Percentiles rank a stretch among this genome's conserved stretches.
Evolutionary conservation across 352 stramenopile genomes (phyloP).

Genomic region (Globisporangium camurandrum): DNA sequence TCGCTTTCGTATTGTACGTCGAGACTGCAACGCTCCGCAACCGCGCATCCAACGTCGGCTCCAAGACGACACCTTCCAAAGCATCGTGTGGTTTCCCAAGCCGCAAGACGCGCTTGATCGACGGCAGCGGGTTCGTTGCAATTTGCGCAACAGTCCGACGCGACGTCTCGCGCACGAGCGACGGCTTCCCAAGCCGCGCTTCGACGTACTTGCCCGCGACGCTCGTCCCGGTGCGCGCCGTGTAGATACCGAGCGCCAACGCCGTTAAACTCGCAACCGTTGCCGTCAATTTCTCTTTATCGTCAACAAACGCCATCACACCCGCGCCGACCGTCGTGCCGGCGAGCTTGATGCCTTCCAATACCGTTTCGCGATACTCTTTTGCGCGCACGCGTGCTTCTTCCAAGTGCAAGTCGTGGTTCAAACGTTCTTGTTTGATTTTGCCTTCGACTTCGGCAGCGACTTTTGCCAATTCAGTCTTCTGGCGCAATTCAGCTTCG

Average conservation of each 20-base stretch:
- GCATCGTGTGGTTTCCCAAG: constrained; percentile 88
- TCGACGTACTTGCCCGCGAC: constrained; percentile 95
- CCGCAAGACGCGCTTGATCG: constrained; percentile 84
- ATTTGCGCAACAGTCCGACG: constrained; percentile 80
- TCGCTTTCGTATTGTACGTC: constrained; percentile 98
- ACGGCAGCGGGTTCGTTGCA: constrained; percentile 79
- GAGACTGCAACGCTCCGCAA: constrained; percentile 93
- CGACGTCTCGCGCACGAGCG: constrained; percentile 96
- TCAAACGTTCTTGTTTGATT: constrained; percentile 96
- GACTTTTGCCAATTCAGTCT: constrained; percentile 94
- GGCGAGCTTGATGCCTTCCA: constrained; percentile 94
- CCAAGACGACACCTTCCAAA: constrained; percentile 94
- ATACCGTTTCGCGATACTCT: constrained; percentile 89
- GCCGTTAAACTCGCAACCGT: constrained; percentile 92
- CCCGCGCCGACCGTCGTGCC: constrained; percentile 91
- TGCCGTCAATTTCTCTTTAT: constrained; percentile 94
- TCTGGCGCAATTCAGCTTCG: constrained; percentile 92
- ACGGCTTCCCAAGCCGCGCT: constrained; percentile 94
- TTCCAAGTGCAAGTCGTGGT: constrained; percentile 97
- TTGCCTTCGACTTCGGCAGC: constrained; percentile 92
- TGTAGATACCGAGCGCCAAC: constrained; percentile 95
- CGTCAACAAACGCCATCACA: constrained; percentile 90
- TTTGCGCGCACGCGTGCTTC: constrained; percentile 91
- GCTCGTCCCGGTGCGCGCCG: constrained; percentile 88
- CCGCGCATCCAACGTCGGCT: constrained; percentile 91